These are phyloP conservation scores for Zasmidium angulare DNA, from an alignment of 2,329 filamentous ascomycete species.

Conservation along the genomic window DNA sequence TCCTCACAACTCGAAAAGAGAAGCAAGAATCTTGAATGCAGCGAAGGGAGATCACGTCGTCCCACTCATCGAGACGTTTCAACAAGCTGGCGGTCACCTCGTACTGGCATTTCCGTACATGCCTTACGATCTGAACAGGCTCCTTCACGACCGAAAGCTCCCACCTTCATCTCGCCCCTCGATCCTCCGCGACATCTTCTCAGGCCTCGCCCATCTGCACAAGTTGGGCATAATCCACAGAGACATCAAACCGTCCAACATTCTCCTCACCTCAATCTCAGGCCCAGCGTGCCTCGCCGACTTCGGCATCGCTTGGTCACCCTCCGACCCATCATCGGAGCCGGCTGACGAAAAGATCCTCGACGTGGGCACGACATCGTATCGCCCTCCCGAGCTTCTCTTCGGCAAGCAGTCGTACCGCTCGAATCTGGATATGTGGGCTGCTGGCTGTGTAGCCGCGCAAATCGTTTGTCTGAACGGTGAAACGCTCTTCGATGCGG, in stretches of 20 bases:
- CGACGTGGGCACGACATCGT: slow-evolving; percentile 90
- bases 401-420: slow-evolving; percentile 79
- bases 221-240: slow-evolving; percentile 78
- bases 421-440: slow-evolving; percentile 81
- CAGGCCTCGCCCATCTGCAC: slow-evolving; percentile 71
- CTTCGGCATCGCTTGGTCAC: slow-evolving; percentile 89
- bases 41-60: slow-evolving; percentile 62
- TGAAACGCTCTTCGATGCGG: slow-evolving; percentile 75
- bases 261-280: slow-evolving; percentile 43
- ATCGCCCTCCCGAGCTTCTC: slow-evolving; percentile 84
- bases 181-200: slow-evolving; percentile 68
- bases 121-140: slow-evolving; percentile 67
- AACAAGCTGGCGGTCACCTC: slow-evolving; percentile 67
- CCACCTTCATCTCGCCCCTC: slow-evolving; percentile 38
- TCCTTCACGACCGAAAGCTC: slow-evolving; percentile 53
- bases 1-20: slow-evolving; percentile 79
- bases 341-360: slow-evolving; percentile 70
- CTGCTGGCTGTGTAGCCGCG: slow-evolving; percentile 77
- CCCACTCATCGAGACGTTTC: slow-evolving; percentile 69
- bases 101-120: slow-evolving; percentile 85
- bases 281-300: slow-evolving; percentile 84
- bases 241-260: slow-evolving; percentile 89
- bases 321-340: slow-evolving; percentile 60
- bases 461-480: slow-evolving; percentile 63
- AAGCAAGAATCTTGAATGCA: slow-evolving; percentile 69